phyloP scores from a whole-genome alignment of 371 early-diverging fungal species.

The Mucor racemosus region DNA sequence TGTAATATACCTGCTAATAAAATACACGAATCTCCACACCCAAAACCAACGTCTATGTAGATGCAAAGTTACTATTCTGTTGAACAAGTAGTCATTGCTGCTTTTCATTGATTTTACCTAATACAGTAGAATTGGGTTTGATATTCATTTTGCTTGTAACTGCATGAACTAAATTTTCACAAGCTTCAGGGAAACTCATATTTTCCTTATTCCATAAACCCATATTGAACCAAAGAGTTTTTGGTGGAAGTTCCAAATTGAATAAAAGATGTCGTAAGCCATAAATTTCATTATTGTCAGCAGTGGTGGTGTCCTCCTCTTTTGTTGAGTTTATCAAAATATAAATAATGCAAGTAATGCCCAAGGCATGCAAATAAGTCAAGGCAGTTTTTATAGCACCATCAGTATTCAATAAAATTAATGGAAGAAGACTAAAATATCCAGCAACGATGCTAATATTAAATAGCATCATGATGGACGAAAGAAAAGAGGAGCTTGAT shows the following conservation, averaged over 20 bases:
- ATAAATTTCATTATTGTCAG: conserved; percentile 33
- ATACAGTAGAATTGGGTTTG: conserved; percentile 13
- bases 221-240: conserved; percentile 55
- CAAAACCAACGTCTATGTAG: conserved; percentile 53
- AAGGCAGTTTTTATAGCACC: conserved; percentile 8
- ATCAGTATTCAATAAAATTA: neutral
- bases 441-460: conserved; percentile 10
- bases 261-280: conserved; percentile 39
- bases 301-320: neutral
- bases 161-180: conserved; percentile 31
- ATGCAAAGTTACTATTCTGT: neutral
- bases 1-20: conserved; percentile 36
- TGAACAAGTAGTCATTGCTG: neutral
- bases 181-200: conserved; percentile 35
- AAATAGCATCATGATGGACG: neutral
- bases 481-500: neutral
- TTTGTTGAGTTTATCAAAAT: neutral
- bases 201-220: conserved; percentile 41
- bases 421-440: conserved; percentile 9
- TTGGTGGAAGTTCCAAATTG: conserved; percentile 42
- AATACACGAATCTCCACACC: conserved; percentile 58
- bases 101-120: conserved; percentile 31
- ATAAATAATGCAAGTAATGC: conserved; percentile 19
- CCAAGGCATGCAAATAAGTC: conserved; percentile 40
- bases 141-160: conserved; percentile 25